Evolutionary conservation across 306 rosid species (phyloP).

Genomic region (Lathyrus aphaca): DNA sequence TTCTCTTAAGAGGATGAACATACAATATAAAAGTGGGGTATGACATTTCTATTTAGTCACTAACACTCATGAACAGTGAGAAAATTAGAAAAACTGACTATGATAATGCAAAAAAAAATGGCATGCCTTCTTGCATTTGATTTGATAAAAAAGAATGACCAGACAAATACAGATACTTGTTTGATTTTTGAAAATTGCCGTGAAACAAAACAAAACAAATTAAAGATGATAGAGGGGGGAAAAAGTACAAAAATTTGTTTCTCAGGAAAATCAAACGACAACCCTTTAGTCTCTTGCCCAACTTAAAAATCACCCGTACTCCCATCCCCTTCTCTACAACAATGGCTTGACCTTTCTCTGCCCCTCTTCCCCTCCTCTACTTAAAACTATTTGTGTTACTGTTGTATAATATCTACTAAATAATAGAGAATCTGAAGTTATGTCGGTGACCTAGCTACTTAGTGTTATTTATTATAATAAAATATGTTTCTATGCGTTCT

Average conservation of each 20-base stretch:
- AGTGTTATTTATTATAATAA: not conserved
- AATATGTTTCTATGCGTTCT: not conserved
- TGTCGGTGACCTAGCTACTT: not conserved
- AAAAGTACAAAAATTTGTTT: not conserved
- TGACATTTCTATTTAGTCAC: constrained; percentile 8
- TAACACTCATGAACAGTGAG: constrained; percentile 15
- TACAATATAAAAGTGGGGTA: constrained; percentile 6
- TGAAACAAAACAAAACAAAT: constrained; percentile 9
- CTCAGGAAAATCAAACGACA: not conserved
- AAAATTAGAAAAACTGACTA: constrained; percentile 15
- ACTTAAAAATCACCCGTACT: not conserved
- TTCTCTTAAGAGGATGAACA: constrained; percentile 14
- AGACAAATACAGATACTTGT: not conserved
- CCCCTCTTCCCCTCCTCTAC: constrained; percentile 2
- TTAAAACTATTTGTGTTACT: not conserved
- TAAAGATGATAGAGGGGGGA: not conserved
- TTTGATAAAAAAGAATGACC: constrained; percentile 8
- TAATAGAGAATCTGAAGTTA: not conserved
- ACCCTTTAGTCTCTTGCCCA: not conserved
- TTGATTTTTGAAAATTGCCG: not conserved
- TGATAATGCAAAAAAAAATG: not conserved
- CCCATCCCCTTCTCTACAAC: not conserved
- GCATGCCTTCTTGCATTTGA: not conserved
- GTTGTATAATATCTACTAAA: not conserved
- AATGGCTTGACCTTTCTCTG: constrained; percentile 4